These are phyloP conservation scores for Chaetomium globosum DNA, from an alignment of 2,329 filamentous ascomycete species.

Conservation along the genomic window DNA sequence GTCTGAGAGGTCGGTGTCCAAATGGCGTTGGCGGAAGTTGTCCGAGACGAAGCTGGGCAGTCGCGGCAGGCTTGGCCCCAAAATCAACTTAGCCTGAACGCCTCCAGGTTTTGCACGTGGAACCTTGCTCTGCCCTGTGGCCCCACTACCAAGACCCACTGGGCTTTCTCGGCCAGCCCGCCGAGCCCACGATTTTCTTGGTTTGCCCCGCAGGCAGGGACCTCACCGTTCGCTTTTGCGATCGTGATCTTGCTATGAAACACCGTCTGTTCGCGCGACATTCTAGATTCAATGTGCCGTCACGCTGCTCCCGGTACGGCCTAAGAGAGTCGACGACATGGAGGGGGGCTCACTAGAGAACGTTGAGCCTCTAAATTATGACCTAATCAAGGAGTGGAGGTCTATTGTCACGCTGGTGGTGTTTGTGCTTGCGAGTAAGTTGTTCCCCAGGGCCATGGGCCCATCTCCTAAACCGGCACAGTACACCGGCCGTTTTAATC, in stretches of 20 bases:
- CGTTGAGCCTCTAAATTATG: constrained; percentile 45
- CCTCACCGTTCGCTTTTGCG: neutral
- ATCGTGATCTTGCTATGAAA: constrained; percentile 16
- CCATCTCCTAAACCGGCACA: neutral
- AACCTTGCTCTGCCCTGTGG: neutral
- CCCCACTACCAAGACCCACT: neutral
- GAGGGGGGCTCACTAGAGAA: neutral
- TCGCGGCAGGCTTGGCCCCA: neutral
- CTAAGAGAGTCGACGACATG: constrained; percentile 24
- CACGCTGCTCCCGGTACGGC: neutral
- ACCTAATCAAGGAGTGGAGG: constrained; percentile 64
- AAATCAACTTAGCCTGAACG: neutral
- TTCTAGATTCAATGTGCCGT: constrained; percentile 15
- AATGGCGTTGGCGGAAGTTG: constrained; percentile 1
- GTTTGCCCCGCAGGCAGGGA: constrained; percentile 6
- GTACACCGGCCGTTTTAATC: neutral
- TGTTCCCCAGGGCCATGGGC: too few species aligned
- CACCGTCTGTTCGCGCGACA: constrained; percentile 4
- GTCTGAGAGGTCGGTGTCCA: constrained; percentile 14
- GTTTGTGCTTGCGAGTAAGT: constrained; percentile 71
- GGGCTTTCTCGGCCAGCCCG: neutral
- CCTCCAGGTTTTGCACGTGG: constrained; percentile 13
- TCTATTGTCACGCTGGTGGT: constrained; percentile 71
- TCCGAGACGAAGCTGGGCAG: neutral
- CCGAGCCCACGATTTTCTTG: neutral